Base-by-base conservation (phyloP, 768 basidiomycete species). In the Porphyrellus cyaneotinctus region DNA sequence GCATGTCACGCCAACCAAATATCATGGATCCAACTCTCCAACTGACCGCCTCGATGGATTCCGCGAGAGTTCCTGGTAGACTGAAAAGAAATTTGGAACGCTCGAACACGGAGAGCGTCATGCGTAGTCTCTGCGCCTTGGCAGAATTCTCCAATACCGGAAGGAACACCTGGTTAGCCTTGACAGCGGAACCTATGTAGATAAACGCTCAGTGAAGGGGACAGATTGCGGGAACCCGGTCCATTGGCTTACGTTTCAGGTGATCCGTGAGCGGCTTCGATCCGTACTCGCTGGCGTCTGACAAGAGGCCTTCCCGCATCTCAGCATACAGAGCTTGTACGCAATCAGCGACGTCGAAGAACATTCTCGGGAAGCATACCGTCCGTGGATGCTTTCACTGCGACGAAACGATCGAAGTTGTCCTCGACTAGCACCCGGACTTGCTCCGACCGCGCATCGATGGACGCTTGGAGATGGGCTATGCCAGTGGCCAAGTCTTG, bases 41-140 rank as follows among this genome's bases (percentile, higher is more conserved):
- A 72, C 85, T 60, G 64, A 95, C 94, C 52, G 87, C 87, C 67
- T 95, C 88, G 47, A 98, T 88, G 17, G 81, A 87, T 65, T 95
- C 95, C 22, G 89, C 78, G 22, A 99, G 82, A 42, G 87, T 85
- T 28, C 88, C 87, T 0, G 97, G 95, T n/a, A 99, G 79, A 63
- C 95, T 97, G 79, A 98, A 98, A 70, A 98, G 91, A 78, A 97
- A 99, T 63, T 95, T 95, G 46, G 91, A 95, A 38, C 93, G 81
- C 60, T 98, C 95, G 58, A 99, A 97, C 18, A 98, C 91, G 31
- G 91, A 88, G 7, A 98, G 81, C 0, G 97, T 97, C 0, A 88
- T 91, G 33, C 91, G 85, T 5, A 99, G 74, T 68, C 94, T 91
- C 64, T 92, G 85, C 14, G 95, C 93, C 65, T 97, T 98, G 30